Evolutionary conservation across 176 grass and related monocot genomes (phyloP).

Genomic region (Pharus latifolius): DNA sequence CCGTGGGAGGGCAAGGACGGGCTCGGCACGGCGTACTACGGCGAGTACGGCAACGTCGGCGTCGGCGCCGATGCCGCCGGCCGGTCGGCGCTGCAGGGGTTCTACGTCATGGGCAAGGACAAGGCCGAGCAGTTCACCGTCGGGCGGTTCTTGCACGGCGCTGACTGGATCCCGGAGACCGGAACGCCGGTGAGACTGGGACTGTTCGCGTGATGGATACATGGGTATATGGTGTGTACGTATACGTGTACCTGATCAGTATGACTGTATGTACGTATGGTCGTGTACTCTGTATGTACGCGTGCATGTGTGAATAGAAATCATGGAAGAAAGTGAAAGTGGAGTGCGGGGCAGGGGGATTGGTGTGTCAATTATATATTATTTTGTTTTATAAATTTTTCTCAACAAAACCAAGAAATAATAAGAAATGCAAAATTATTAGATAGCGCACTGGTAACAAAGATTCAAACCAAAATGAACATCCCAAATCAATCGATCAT

Average conservation of each 20-base stretch:
- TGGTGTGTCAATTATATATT: too few species aligned
- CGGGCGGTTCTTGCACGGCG: slow-evolving; percentile 58
- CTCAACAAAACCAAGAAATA: too few species aligned
- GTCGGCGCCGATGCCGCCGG: slow-evolving; percentile 28
- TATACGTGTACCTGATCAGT: background rate
- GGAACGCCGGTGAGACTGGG: slow-evolving; percentile 59
- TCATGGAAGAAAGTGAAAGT: too few species aligned
- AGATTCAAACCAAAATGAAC: too few species aligned
- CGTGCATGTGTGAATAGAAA: background rate
- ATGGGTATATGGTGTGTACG: background rate
- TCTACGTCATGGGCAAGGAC: slow-evolving; percentile 37
- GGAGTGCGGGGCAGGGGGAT: too few species aligned
- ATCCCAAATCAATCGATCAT: too few species aligned
- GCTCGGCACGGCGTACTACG: slow-evolving; percentile 55
- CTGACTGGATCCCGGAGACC: slow-evolving; percentile 61
- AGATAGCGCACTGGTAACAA: too few species aligned
- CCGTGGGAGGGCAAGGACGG: slow-evolving; percentile 40
- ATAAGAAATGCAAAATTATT: too few species aligned
- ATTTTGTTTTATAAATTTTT: too few species aligned
- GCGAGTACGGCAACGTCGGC: slow-evolving; percentile 58
- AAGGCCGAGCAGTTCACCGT: slow-evolving; percentile 58
- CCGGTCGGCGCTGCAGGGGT: slow-evolving; percentile 30
- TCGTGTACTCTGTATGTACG: background rate
- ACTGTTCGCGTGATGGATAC: slow-evolving; percentile 8
- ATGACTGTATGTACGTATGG: background rate